These are phyloP conservation scores for Dacryopinax primogenitus DNA, from an alignment of 768 basidiomycete genomes.

Conservation along the genomic window DNA sequence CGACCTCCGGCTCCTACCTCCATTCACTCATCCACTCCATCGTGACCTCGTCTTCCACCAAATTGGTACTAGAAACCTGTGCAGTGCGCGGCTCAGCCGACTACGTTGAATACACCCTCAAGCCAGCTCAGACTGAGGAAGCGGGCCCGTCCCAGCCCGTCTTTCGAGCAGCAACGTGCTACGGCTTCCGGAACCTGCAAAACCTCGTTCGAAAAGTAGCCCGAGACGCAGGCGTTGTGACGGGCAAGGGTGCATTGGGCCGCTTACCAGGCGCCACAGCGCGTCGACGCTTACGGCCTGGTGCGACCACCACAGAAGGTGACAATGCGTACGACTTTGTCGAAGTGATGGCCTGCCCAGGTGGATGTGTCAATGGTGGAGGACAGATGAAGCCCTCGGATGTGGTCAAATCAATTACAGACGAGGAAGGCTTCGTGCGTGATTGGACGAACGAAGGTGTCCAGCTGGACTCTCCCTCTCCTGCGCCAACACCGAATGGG, in stretches of 20 bases:
- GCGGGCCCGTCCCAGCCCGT: conserved; percentile 47
- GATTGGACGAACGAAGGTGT: conserved; percentile 51
- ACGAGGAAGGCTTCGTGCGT: conserved; percentile 56
- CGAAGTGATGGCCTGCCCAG: conserved; percentile 98
- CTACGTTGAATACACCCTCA: conserved; percentile 60
- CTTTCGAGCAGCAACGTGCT: conserved; percentile 90
- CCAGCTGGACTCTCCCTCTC: conserved; percentile 20
- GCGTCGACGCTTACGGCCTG: conserved; percentile 23
- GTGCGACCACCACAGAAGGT: not conserved
- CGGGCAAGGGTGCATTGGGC: conserved; percentile 58
- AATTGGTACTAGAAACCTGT: conserved; percentile 41
- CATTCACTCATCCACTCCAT: conserved; percentile 59
- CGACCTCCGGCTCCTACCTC: conserved; percentile 87
- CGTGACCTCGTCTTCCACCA: conserved; percentile 30
- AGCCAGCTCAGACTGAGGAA: conserved; percentile 22
- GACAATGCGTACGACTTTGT: conserved; percentile 60
- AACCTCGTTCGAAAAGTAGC: conserved; percentile 90
- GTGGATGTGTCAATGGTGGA: conserved; percentile 94
- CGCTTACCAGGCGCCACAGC: conserved; percentile 24
- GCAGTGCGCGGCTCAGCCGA: conserved; percentile 53
- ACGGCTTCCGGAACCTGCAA: conserved; percentile 93
- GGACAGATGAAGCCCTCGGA: conserved; percentile 48
- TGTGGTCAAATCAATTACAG: conserved; percentile 21
- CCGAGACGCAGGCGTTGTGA: conserved; percentile 63
- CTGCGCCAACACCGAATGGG: not conserved